A percentile compares a stretch with the other conserved stretches of the same genome.
Conservation (phyloP, 495 filamentous ascomycete species). For the Platismatia glauca region DNA sequence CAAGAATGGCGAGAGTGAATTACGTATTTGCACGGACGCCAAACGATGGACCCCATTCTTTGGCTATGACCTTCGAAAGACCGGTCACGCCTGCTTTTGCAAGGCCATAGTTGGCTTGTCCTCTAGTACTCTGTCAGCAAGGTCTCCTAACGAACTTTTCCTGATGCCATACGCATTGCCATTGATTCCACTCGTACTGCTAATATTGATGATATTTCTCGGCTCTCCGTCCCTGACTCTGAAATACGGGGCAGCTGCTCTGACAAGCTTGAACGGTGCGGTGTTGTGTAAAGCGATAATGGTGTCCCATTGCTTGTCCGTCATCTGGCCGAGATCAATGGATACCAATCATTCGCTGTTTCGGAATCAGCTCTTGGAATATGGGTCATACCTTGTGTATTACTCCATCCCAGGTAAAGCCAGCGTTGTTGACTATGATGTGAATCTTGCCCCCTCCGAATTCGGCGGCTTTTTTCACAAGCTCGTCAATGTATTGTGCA, state of each 20-base stretch:
- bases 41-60: slow-evolving; percentile 83
- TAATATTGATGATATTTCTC: slow-evolving; percentile 73
- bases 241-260: slow-evolving; percentile 75
- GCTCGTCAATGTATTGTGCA: slow-evolving; percentile 51
- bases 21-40: slow-evolving; percentile 72
- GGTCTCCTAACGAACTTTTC: not conserved
- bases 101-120: slow-evolving; percentile 76
- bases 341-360: not conserved
- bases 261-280: slow-evolving; percentile 72
- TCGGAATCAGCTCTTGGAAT: not conserved
- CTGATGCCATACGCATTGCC: slow-evolving; percentile 54
- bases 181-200: slow-evolving; percentile 66
- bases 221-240: slow-evolving; percentile 73
- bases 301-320: slow-evolving; percentile 84
- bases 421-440: slow-evolving; percentile 81
- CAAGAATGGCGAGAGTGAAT: not conserved
- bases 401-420: slow-evolving; percentile 83
- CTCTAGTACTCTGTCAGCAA: slow-evolving; percentile 30
- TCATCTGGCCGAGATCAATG: slow-evolving; percentile 47
- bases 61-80: slow-evolving; percentile 76
- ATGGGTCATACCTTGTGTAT: slow-evolving; percentile 32
- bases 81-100: slow-evolving; percentile 76
- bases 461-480: slow-evolving; percentile 65
- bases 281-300: slow-evolving; percentile 74
- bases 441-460: slow-evolving; percentile 83